Base-by-base conservation (phyloP, 306 rosid species). In the Medicago lupulina region DNA sequence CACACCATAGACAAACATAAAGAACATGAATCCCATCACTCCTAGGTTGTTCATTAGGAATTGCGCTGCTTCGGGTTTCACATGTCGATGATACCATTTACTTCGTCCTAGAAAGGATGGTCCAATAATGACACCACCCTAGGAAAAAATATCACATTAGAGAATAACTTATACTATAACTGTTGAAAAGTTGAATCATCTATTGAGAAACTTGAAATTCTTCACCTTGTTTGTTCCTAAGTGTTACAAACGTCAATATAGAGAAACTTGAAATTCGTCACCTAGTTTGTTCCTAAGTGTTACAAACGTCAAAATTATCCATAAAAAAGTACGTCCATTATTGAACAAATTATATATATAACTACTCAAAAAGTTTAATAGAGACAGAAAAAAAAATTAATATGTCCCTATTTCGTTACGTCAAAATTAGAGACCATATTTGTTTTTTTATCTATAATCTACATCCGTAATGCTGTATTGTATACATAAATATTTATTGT, bases 121-220 rank as follows among this genome's bases (percentile, higher is more conserved):
- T 46, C 97, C 98, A 50, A 94, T 2, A 38, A 94, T 65, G 2
- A 92, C 84, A 8, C 96, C 98, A 18, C 91, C 97, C 98, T 94
- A 64, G n/a, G 6, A 69, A 60, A 25, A 6, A 31, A 38, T 11
- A 57, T 71, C 38, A 9, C 5, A 71, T 54, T 17, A 59, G 12
- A 12, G 8, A 14, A 54, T 4, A 69, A 34, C 4, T 14, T 6
- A 2, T 57, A 57, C 4, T 4, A 58, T 23, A 58, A 11, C 50
- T 10, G 12, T 14, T 8, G 9, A 54, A 53, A 53, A n/a, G n/a
- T n/a, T n/a, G n/a, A n/a, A n/a, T n/a, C n/a, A n/a, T n/a, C n/a
- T n/a, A n/a, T n/a, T n/a, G n/a, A n/a, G n/a, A n/a, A n/a, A n/a
- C n/a, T n/a, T n/a, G n/a, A n/a, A n/a, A n/a, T n/a, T n/a, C n/a